Base-by-base conservation (phyloP, 2,329 filamentous ascomycete species). In the Alternaria sp. region DNA sequence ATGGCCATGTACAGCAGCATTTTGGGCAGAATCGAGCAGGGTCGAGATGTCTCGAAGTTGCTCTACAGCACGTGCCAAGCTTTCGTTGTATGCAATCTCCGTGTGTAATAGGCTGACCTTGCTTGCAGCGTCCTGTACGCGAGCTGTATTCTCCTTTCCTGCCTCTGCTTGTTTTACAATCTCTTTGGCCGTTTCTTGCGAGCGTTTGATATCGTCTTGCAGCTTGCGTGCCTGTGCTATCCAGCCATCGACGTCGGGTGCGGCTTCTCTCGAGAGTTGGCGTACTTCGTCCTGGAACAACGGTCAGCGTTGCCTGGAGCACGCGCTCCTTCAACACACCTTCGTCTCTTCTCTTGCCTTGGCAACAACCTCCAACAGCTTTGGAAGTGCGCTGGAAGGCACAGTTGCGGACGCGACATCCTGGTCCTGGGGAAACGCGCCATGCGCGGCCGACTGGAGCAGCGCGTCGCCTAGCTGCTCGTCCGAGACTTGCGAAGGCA, bases 161-260 rank as follows among this genome's bases (percentile, higher is more conserved):
- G 85, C 87, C 74, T 95, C 91, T 56, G 93, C 90, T 72, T 93
- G 88, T 47, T 89, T 87, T 6, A 95, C 87, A 62, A 98, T 96
- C 61, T 93, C 89, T 73, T 90, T 90, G 21, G 95, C 93, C 36
- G 93, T 89, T 15, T 88, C 86, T 73, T 93, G 90, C 23, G 93
- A 95, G 50, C 88, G 87, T 72, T 92, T 88, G 68, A 97, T 95
- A 75, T 97, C 95, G 65, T 90, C 87, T 78, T 97, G 93, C 8
- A 97, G 87, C 56, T 90, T 88, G 79, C 93, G 93, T 51, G 94
- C 93, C 78, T 96, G 93, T 55, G 86, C 83, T 60, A 96, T 92
- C 95, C 95, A 98, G 55, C 90, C 87, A 75, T 93, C 91, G 54
- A 97, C 91, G 73, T 96, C 91, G 43, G 90, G 87, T 60, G 90